Conservation (phyloP, 2,329 filamentous ascomycete species). For the Fusarium sp. region DNA sequence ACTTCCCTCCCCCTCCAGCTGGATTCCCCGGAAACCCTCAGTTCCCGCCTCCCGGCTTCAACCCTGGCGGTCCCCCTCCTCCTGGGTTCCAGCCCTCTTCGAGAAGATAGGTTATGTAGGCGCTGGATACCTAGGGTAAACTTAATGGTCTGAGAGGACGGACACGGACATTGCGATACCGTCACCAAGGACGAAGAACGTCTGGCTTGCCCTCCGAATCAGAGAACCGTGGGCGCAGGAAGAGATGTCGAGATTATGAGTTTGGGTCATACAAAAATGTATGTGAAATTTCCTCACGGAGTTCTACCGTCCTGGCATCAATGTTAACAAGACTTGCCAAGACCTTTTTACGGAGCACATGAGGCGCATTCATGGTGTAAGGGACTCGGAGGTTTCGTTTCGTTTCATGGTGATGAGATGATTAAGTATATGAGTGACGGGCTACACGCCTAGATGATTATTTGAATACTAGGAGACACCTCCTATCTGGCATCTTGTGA, state of each 20-base stretch:
- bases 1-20: conserved; percentile 55
- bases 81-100: conserved; percentile 83
- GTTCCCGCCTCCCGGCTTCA: conserved; percentile 65
- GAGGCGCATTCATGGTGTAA: conserved; percentile 31
- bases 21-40: conserved; percentile 60
- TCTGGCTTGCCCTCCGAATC: conserved; percentile 36
- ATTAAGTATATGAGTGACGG: conserved; percentile 24
- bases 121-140: conserved; percentile 38
- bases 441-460: conserved; percentile 3
- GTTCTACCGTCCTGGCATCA: conserved; percentile 36
- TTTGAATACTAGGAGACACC: background rate
- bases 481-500: background rate
- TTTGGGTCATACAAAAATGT: conserved; percentile 47
- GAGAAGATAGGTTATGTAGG: conserved; percentile 60
- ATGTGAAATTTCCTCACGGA: conserved; percentile 44
- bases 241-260: conserved; percentile 38
- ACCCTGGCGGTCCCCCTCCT: conserved; percentile 64
- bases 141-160: conserved; percentile 37
- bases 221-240: conserved; percentile 24
- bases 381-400: conserved; percentile 21
- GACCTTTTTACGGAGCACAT: conserved; percentile 33
- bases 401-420: conserved; percentile 18
- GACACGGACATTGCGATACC: conserved; percentile 37
- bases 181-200: conserved; percentile 36
- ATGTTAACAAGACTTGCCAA: conserved; percentile 42